phyloP scores from a whole-genome alignment of 2,329 filamentous ascomycete genomes.

The Epichloe amarillans region DNA sequence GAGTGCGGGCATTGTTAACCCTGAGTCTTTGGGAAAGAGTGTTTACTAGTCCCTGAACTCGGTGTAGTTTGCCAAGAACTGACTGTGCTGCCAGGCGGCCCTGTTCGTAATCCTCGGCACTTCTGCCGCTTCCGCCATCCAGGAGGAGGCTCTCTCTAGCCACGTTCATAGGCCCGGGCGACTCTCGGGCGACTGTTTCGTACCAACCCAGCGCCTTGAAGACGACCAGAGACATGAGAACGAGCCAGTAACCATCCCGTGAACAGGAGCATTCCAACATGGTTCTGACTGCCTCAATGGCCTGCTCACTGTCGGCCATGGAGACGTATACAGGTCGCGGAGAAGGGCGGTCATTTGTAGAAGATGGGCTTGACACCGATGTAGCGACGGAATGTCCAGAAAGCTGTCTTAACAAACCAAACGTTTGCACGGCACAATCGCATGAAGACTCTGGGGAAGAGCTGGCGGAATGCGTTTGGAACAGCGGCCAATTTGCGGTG shows the following conservation, averaged over 20 bases:
- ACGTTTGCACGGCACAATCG: too few species aligned
- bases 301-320: conserved; percentile 2
- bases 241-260: conserved; percentile 16
- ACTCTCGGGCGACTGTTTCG: conserved; percentile 3
- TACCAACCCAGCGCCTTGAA: conserved; percentile 20
- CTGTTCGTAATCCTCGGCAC: background rate
- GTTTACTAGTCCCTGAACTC: conserved; percentile 17
- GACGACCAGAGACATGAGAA: conserved; percentile 18
- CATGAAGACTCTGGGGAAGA: too few species aligned
- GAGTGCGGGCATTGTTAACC: too few species aligned
- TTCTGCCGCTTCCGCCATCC: background rate
- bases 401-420: too few species aligned
- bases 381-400: background rate
- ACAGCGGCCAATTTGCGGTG: too few species aligned
- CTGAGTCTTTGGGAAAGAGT: conserved; percentile 10
- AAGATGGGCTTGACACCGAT: background rate
- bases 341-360: background rate
- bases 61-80: conserved; percentile 20
- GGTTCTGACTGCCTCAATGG: conserved; percentile 2
- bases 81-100: conserved; percentile 11
- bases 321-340: too few species aligned
- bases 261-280: conserved; percentile 20
- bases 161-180: background rate
- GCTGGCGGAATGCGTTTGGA: too few species aligned
- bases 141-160: background rate